Percentiles rank a stretch among this genome's conserved stretches.
Evolutionary conservation across 768 basidiomycete species (phyloP).

Genomic region (Boletellus emodensis): DNA sequence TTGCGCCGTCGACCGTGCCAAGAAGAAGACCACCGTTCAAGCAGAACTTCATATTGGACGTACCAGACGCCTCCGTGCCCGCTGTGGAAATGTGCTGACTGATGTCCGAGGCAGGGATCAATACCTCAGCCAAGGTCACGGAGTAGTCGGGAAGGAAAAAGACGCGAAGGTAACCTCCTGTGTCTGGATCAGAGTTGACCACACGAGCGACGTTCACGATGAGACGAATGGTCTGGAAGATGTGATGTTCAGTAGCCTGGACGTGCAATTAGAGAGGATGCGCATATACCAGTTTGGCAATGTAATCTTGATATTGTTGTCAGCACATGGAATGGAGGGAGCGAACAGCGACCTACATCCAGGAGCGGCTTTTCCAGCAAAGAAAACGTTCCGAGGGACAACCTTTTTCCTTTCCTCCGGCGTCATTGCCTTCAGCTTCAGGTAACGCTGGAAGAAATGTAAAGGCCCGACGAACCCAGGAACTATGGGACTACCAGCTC

Average conservation of each 20-base stretch:
- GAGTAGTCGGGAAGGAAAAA: conserved; percentile 98
- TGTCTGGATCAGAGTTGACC: conserved; percentile 73
- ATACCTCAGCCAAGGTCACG: conserved; percentile 75
- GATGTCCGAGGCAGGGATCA: conserved; percentile 92
- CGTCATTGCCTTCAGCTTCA: conserved; percentile 73
- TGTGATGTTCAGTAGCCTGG: not conserved
- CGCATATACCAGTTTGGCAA: conserved; percentile 73
- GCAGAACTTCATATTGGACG: conserved; percentile 88
- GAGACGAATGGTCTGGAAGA: conserved; percentile 73
- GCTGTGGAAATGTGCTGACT: conserved; percentile 97
- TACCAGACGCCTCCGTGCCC: conserved; percentile 85
- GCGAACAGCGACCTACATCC: conserved; percentile 53
- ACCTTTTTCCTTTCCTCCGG: conserved; percentile 78
- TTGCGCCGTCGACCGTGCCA: conserved; percentile 93
- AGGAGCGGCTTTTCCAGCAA: conserved; percentile 96
- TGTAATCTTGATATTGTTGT: conserved; percentile 55
- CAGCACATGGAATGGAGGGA: not conserved
- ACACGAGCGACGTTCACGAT: conserved; percentile 85
- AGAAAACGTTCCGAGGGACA: conserved; percentile 88
- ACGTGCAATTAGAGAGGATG: not conserved
- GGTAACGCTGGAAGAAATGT: conserved; percentile 58
- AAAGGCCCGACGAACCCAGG: not conserved
- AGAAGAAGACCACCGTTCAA: conserved; percentile 86
- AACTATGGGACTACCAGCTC: conserved; percentile 20
- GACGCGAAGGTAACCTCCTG: conserved; percentile 79